Conservation (phyloP, 331 rosid species). For the Pyrus hybrid region DNA sequence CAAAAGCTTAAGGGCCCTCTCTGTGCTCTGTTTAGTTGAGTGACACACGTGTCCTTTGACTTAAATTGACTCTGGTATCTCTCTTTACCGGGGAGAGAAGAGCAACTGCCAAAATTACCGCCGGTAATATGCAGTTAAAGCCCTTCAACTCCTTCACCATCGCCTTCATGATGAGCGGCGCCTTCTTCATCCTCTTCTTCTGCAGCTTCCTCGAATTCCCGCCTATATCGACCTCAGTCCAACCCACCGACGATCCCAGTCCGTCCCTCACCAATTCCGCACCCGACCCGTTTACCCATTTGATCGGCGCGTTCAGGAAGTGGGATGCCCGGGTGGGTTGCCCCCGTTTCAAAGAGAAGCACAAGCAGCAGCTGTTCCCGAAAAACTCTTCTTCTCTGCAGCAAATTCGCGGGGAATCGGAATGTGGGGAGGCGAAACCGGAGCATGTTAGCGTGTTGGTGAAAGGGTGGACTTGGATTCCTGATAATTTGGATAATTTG, state of each 20-base stretch:
- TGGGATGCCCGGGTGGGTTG: constrained; percentile 86
- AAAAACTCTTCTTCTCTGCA: constrained; percentile 54
- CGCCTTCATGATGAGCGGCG: constrained; percentile 48
- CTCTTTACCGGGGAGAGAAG: background rate
- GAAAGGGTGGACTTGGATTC: constrained; percentile 99
- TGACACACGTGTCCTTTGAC: too few relatives aligned
- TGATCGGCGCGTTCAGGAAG: constrained; percentile 51
- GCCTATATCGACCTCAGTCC: constrained; percentile 23
- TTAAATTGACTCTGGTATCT: background rate
- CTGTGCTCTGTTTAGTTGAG: too few relatives aligned
- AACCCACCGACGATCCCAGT: constrained; percentile 15
- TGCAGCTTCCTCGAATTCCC: constrained; percentile 54
- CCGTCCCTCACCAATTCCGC: background rate
- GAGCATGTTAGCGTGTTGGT: constrained; percentile 74
- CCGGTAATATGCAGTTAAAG: constrained; percentile 51
- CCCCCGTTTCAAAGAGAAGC: constrained; percentile 40
- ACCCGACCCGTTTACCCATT: constrained; percentile 49
- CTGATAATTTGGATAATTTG: constrained; percentile 89
- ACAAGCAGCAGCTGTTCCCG: background rate
- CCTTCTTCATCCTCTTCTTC: constrained; percentile 59
- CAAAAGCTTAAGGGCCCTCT: too few relatives aligned
- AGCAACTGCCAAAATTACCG: background rate
- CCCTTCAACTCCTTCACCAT: constrained; percentile 51
- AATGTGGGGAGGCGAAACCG: constrained; percentile 34
- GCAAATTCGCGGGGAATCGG: constrained; percentile 21